Base-by-base conservation (phyloP, 2,329 filamentous ascomycete genomes). In the Pyrenochaeta sp. region DNA sequence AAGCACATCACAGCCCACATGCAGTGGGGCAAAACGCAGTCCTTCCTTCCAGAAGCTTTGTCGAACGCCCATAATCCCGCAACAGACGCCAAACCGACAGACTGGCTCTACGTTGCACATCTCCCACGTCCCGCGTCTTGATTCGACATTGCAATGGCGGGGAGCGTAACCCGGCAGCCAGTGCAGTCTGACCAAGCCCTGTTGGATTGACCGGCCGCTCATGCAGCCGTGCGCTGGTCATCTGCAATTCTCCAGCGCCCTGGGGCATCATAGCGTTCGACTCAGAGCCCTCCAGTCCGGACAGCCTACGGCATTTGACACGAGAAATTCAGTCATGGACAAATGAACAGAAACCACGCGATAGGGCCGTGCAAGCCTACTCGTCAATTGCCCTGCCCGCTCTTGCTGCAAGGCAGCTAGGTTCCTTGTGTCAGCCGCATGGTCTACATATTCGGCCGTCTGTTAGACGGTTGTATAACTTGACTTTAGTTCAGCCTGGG, bases 291-390 rank as follows among this genome's bases (percentile, higher is more conserved):
- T 44, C 30, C 52, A 42, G 40, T 29, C 31, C 21, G 31, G 40
- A 36, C 36, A 50, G 54, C 54, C 59, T 60, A 47, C 59, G 59
- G 59, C 56, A 42, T 30, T 51, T 58, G 44, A 56, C 46, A 54
- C 21, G 31, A 51, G 37, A 23, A 15, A 31, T 54, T 42, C 46
- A 41, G 49, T 53, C 45, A 56, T 64, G 47, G 43, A 58, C 59
- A 52, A 62, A 64, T 62, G 9, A 62, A 9, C 49, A n/a, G 32
- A 23, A 36, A 45, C n/a, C 60, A 64, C 59, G 61, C 60, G 59
- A 64, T 60, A 62, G 57, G 40, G 35, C 48, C 54, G 42, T 45
- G 35, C 21, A 47, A 41, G 35, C 30, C 49, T 58, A 63, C 58
- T 63, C 60, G 56, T 58, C 54, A 56, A 62, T 62, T 51, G 55